Base-by-base conservation (phyloP, 257 asterid species). In the Solanum sitiens region DNA sequence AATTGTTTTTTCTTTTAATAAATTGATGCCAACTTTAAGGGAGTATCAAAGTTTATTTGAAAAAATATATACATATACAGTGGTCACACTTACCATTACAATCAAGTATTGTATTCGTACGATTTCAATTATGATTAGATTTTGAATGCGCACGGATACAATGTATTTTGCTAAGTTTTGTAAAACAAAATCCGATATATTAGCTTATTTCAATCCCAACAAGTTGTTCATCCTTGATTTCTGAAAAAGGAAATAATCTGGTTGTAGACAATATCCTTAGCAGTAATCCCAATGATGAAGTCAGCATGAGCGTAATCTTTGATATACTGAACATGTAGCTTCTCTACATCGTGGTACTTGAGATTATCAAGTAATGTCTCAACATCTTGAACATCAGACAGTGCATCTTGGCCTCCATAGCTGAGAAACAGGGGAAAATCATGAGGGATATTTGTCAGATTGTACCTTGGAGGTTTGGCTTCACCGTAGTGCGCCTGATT, bases 271-370 rank as follows among this genome's bases (percentile, higher is more conserved):
- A 95, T 11, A 27, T 94, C 95, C 89, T 93, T 94, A 1, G 98
- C 98, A 3, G 94, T 93, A 3, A 92, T 88, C 8, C 96, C 98
- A 90, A 94, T 93, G 7, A 97, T 93, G 92, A 97, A 97, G 77
- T 97, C 99, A 0, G 93, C 96, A 89, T 96, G 99, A 65, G 98
- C 99, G 84, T 82, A 97, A 4, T 95, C 92, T 88, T 95, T 90
- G 86, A 97, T 88, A 83, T 92, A 94, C 87, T 95, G 99, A 74
- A 95, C 95, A 7, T 94, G 94, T 75, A 96, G 88, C 91, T 95
- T 95, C 73, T 89, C 94, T 2, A 91, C 90, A 33, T 95, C 93
- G 40, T 96, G 99, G 12, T 75, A 14, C 59, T 90, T 92, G 30
- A 97, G 95, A 61, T 79, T 71, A 42, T 92, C 96, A 14, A 95